These are phyloP conservation scores for Raffaelea deltoideospora DNA, from an alignment of 2,329 filamentous ascomycete genomes.

Conservation along the genomic window DNA sequence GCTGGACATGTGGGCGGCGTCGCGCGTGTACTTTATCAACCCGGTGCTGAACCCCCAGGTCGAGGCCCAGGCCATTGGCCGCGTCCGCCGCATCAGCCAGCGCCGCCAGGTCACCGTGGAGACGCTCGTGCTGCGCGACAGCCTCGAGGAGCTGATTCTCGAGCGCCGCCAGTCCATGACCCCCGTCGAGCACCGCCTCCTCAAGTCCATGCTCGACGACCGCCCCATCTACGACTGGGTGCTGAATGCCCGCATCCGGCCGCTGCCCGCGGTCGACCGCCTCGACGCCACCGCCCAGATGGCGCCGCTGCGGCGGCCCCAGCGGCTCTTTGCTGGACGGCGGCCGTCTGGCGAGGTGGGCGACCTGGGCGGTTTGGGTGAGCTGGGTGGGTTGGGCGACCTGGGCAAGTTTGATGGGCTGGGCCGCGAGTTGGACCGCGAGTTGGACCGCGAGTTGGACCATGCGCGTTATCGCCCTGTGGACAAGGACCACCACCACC, in stretches of 20 bases:
- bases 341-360: too few relatives aligned
- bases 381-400: too few relatives aligned
- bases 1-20: constrained; percentile 70
- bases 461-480: too few relatives aligned
- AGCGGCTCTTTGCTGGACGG: constrained; percentile 27
- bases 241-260: constrained; percentile 30
- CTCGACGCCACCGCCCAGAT: constrained; percentile 25
- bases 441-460: too few relatives aligned
- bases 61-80: constrained; percentile 82
- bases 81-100: constrained; percentile 79
- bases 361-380: too few relatives aligned
- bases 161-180: constrained; percentile 62
- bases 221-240: constrained; percentile 43
- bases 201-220: constrained; percentile 43
- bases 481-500: too few relatives aligned
- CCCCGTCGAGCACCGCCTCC: constrained; percentile 41
- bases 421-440: too few relatives aligned
- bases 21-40: constrained; percentile 76
- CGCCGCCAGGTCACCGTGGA: constrained; percentile 66
- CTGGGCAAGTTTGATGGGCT: too few relatives aligned
- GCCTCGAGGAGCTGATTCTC: constrained; percentile 74
- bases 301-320: constrained; percentile 26
- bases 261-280: constrained; percentile 12
- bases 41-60: constrained; percentile 75
- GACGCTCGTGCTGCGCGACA: constrained; percentile 65